phyloP scores from a whole-genome alignment of 2,329 filamentous ascomycete species.

The Lasiodiplodia hormozganensis region DNA sequence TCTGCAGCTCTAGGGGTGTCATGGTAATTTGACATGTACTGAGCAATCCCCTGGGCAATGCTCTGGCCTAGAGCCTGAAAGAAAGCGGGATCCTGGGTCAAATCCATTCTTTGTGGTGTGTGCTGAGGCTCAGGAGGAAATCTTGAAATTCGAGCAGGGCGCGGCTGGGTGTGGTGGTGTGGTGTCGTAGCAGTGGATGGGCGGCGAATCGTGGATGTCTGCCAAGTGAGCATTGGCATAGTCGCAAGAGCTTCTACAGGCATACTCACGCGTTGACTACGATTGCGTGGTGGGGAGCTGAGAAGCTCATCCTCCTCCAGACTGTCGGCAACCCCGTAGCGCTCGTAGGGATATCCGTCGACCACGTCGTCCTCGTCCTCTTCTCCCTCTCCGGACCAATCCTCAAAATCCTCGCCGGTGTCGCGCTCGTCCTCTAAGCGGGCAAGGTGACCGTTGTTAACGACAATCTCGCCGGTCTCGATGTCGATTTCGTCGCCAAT shows the following conservation, averaged over 20 bases:
- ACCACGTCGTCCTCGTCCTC: not conserved
- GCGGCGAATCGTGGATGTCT: not conserved
- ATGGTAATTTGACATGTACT: constrained; percentile 34
- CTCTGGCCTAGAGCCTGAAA: constrained; percentile 43
- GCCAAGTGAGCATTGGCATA: constrained; percentile 1
- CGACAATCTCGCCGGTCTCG: constrained; percentile 78
- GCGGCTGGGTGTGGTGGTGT: not conserved
- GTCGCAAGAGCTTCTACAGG: not conserved
- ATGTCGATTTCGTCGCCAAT: constrained; percentile 91
- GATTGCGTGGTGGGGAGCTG: not conserved
- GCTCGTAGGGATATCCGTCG: not conserved
- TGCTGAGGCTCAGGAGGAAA: not conserved
- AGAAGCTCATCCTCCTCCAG: constrained; percentile 24
- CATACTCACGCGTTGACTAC: not conserved
- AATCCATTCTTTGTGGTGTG: constrained; percentile 9
- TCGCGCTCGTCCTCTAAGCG: constrained; percentile 66
- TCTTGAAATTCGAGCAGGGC: not conserved
- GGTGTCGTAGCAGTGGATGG: not conserved
- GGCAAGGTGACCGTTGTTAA: constrained; percentile 86
- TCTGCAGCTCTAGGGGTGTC: not conserved
- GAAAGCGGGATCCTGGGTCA: constrained; percentile 14
- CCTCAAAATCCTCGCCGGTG: constrained; percentile 43
- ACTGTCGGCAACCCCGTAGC: not conserved
- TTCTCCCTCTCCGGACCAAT: not conserved
- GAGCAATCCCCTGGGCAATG: constrained; percentile 44